Evolutionary conservation across 1,139 yeast genomes (phyloP), one percentile per base, ranked within the genome.

Genomic region (Yamadazyma membranifaciens): DNA sequence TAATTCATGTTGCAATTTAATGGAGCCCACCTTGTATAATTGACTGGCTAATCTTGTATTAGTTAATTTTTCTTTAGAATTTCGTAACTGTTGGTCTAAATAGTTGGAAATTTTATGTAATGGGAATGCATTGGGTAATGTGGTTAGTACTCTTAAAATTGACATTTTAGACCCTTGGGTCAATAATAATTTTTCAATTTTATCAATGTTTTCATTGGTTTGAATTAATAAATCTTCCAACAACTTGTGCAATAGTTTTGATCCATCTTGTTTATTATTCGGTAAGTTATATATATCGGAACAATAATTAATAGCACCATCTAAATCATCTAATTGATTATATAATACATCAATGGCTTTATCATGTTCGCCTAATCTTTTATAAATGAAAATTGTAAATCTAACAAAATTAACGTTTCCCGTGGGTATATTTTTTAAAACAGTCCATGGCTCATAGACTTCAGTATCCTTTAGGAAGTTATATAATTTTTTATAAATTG

Each of bases 281-380:
- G 73, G 62, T 30, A 53, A 55, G 27, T 47, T 54, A 45, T 74
- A 80, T 1, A 84, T 62, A 4, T 71, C 73, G 1, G 78, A 60
- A 49, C 94, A 81, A 55, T 87, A 82, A 36, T 65, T 60, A 47
- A 84, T 73, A 0, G 95, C 86, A 13, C 69, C 67, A 17, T 65
- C 64, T 42, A 78, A 72, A 53, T 84, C 85, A 11, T 75, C 63
- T 36, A 88, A 60, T 33, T 81, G 80, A 42, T 74, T 72, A 41
- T 78, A 80, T 34, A 81, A 69, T 1, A 87, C 77, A 45, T 78
- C 78, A 22, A 92, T 66, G 0, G 91, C 83, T 38, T 79, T 75
- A 11, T 73, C 73, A 53, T 87, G 88, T 43, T 79, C 80, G 1
- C 80, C 83, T 34, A 85, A 59, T 46, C 78, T 71, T 33, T 75